These are phyloP conservation scores for Camellia lanceoleosa DNA, from an alignment of 148 eudicot species.

Conservation along the genomic window DNA sequence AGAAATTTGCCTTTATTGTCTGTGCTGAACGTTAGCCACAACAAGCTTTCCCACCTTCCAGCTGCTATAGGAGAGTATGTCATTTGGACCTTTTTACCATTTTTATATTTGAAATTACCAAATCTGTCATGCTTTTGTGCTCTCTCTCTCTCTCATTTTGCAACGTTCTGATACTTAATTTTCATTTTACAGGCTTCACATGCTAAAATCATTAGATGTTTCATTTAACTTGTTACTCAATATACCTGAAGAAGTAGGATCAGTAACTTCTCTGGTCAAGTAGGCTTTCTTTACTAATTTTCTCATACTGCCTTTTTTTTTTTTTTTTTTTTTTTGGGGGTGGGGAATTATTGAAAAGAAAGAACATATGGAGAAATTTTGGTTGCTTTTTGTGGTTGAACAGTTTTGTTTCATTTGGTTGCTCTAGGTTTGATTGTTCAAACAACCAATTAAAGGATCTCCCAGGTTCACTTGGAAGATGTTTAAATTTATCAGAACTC, in stretches of 20 bases:
- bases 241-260: constrained; percentile 85
- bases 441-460: constrained; percentile 69
- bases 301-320: too few relatives aligned
- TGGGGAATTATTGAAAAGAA: neutral
- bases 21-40: constrained; percentile 88
- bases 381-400: constrained; percentile 5
- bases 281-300: constrained; percentile 30
- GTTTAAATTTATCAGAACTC: constrained; percentile 66
- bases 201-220: constrained; percentile 76
- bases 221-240: constrained; percentile 54
- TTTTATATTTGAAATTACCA: neutral
- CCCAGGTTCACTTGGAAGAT: constrained; percentile 75
- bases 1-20: constrained; percentile 61
- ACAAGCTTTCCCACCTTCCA: constrained; percentile 82
- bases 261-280: constrained; percentile 84
- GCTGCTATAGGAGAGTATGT: constrained; percentile 92
- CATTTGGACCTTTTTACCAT: constrained; percentile 4
- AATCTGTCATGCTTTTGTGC: constrained; percentile 8
- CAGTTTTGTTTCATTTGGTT: constrained; percentile 11
- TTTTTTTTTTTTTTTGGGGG: too few relatives aligned
- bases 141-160: constrained; percentile 1
- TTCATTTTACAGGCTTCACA: constrained; percentile 52
- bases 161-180: constrained; percentile 9
- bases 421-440: constrained; percentile 86
- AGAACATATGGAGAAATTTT: neutral